Conservation (phyloP, 2,329 filamentous ascomycete species). For the Paecilomyces variotii region DNA sequence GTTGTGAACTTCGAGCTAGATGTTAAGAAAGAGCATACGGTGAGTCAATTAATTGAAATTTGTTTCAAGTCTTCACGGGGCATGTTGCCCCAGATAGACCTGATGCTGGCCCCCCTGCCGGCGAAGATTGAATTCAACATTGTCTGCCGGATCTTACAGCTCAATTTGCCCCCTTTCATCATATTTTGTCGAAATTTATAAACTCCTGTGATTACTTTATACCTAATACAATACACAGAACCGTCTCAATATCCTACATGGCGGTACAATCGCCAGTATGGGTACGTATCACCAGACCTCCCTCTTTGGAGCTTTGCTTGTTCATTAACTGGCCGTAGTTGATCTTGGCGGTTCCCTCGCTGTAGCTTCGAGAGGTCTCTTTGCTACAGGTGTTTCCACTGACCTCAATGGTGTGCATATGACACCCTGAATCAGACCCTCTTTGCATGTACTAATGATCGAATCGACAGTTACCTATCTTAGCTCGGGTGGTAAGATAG, state of each 20-base stretch:
- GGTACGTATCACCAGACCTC: slow-evolving; percentile 27
- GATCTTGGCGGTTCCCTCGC: slow-evolving; percentile 60
- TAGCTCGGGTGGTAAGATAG: slow-evolving; percentile 54
- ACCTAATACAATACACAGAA: slow-evolving; percentile 38
- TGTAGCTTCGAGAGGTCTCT: slow-evolving; percentile 57
- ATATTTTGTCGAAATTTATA: too few species aligned
- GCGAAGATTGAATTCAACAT: not conserved
- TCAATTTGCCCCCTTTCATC: too few species aligned
- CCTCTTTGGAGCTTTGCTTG: not conserved
- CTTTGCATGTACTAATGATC: not conserved
- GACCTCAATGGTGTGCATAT: slow-evolving; percentile 48
- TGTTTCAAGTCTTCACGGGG: not conserved
- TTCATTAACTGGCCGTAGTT: slow-evolving; percentile 29
- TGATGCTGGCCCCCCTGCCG: not conserved
- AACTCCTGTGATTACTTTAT: not conserved
- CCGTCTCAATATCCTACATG: slow-evolving; percentile 57
- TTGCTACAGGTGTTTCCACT: slow-evolving; percentile 59
- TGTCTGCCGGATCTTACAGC: not conserved
- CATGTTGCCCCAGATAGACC: not conserved
- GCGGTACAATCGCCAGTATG: slow-evolving; percentile 58
- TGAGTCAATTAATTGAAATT: slow-evolving; percentile 21
- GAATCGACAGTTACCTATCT: slow-evolving; percentile 52
- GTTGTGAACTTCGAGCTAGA: slow-evolving; percentile 58
- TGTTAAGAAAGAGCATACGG: slow-evolving; percentile 58
- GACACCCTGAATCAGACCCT: not conserved